These are phyloP conservation scores for Choiromyces venosus DNA, from an alignment of 495 filamentous ascomycete genomes.

Conservation along the genomic window DNA sequence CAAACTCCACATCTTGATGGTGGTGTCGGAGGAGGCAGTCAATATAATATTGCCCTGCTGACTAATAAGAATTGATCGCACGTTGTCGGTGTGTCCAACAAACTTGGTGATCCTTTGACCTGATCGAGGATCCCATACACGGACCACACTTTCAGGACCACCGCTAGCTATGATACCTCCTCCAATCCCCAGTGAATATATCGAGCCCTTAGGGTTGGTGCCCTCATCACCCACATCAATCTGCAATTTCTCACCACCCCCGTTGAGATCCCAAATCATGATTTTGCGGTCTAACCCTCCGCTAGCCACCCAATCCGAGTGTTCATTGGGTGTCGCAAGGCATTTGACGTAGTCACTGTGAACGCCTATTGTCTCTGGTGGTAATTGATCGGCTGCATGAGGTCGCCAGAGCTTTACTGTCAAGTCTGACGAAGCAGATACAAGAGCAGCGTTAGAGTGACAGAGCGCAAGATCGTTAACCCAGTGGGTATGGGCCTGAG, in stretches of 20 bases:
- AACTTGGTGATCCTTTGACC: slow-evolving; percentile 92
- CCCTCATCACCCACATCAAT: slow-evolving; percentile 74
- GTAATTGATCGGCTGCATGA: slow-evolving; percentile 59
- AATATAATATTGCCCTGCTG: slow-evolving; percentile 83
- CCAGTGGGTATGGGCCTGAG: slow-evolving; percentile 98
- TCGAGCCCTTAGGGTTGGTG: slow-evolving; percentile 79
- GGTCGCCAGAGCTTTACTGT: slow-evolving; percentile 94
- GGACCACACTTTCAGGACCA: slow-evolving; percentile 86
- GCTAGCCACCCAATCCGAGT: slow-evolving; percentile 88
- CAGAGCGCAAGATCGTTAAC: slow-evolving; percentile 93
- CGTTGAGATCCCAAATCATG: slow-evolving; percentile 85
- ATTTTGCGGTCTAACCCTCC: slow-evolving; percentile 91
- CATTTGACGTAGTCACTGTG: slow-evolving; percentile 96
- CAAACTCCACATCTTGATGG: slow-evolving; percentile 95
- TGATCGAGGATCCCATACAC: slow-evolving; percentile 85
- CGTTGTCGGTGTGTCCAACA: slow-evolving; percentile 94
- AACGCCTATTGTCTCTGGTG: slow-evolving; percentile 77
- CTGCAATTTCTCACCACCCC: slow-evolving; percentile 73
- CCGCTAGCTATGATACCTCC: slow-evolving; percentile 77
- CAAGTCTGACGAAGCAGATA: slow-evolving; percentile 92
- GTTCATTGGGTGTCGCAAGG: slow-evolving; percentile 65
- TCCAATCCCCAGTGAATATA: slow-evolving; percentile 79
- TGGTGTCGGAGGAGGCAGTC: slow-evolving; percentile 93
- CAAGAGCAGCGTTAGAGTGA: slow-evolving; percentile 72
- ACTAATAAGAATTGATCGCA: slow-evolving; percentile 84